phyloP scores from a whole-genome alignment of 208 protist species.

The Leishmania aethiopica region DNA sequence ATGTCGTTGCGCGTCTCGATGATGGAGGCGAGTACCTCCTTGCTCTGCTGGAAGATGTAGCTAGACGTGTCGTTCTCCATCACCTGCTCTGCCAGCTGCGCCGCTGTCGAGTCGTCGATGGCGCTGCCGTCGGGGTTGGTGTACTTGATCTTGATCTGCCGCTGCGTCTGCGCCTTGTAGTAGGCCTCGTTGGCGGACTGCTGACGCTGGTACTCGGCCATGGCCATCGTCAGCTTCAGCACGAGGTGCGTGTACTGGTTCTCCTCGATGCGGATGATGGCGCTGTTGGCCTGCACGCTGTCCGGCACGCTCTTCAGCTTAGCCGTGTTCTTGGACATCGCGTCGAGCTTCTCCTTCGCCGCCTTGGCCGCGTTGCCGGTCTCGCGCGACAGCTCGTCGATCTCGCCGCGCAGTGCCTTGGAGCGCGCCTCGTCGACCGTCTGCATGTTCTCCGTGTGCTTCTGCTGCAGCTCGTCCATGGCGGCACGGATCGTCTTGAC shows the following conservation, averaged over 20 bases:
- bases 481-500: slow-evolving; percentile 45
- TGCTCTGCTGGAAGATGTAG: slow-evolving; percentile 90
- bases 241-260: slow-evolving; percentile 82
- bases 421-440: slow-evolving; percentile 64
- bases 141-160: slow-evolving; percentile 93
- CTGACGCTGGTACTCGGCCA: slow-evolving; percentile 71
- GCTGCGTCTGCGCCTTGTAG: slow-evolving; percentile 81
- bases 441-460: slow-evolving; percentile 76
- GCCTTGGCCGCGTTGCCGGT: slow-evolving; percentile 46
- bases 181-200: slow-evolving; percentile 61
- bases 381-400: slow-evolving; percentile 58
- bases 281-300: slow-evolving; percentile 61
- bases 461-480: slow-evolving; percentile 53
- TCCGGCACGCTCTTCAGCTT: slow-evolving; percentile 67
- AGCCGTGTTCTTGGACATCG: slow-evolving; percentile 67
- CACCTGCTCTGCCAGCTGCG: slow-evolving; percentile 76
- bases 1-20: slow-evolving; percentile 92
- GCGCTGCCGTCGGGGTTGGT: slow-evolving; percentile 76
- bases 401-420: slow-evolving; percentile 56
- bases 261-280: slow-evolving; percentile 86
- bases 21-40: slow-evolving; percentile 79
- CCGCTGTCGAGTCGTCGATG: slow-evolving; percentile 74
- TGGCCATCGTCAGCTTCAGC: slow-evolving; percentile 42
- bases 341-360: slow-evolving; percentile 49
- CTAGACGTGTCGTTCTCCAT: slow-evolving; percentile 78